Evolutionary conservation across 768 basidiomycete genomes (phyloP).

Genomic region (Coprinellus aureogranulatus): DNA sequence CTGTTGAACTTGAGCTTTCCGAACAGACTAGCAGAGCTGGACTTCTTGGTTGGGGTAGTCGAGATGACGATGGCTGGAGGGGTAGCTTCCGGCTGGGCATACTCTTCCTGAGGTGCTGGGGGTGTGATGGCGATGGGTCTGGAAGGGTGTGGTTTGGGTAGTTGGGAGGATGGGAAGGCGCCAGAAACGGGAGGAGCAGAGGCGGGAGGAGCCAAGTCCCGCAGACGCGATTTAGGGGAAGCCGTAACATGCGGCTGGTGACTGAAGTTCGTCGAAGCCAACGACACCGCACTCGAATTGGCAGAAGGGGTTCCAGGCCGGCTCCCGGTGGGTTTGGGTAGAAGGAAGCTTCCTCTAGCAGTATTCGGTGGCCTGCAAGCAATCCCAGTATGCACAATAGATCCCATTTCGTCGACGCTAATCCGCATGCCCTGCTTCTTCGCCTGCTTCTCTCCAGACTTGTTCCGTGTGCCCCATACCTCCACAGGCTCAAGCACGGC

Average conservation of each 20-base stretch:
- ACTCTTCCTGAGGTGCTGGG: neutral
- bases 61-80: neutral
- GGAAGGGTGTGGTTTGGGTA: neutral
- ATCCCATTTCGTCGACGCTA: conserved; percentile 29
- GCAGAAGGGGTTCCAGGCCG: conserved; percentile 22
- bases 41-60: conserved; percentile 8
- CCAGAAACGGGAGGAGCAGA: conserved; percentile 9
- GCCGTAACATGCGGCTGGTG: conserved; percentile 12
- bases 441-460: conserved; percentile 17
- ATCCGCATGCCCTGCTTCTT: conserved; percentile 29
- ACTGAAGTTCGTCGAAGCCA: conserved; percentile 18
- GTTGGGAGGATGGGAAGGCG: conserved; percentile 7
- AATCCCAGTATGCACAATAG: conserved; percentile 14
- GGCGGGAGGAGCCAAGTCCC: conserved; percentile 10
- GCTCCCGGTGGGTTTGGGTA: conserved; percentile 11
- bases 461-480: conserved; percentile 50
- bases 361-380: conserved; percentile 14
- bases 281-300: conserved; percentile 26
- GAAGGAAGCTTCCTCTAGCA: conserved; percentile 15
- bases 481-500: conserved; percentile 81
- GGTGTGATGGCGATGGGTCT: neutral
- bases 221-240: neutral
- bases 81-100: neutral
- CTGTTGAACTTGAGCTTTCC: conserved; percentile 11
- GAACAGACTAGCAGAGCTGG: conserved; percentile 1